Conservation (phyloP, 108 stramenopile species). For the Nitzschia sp. region DNA sequence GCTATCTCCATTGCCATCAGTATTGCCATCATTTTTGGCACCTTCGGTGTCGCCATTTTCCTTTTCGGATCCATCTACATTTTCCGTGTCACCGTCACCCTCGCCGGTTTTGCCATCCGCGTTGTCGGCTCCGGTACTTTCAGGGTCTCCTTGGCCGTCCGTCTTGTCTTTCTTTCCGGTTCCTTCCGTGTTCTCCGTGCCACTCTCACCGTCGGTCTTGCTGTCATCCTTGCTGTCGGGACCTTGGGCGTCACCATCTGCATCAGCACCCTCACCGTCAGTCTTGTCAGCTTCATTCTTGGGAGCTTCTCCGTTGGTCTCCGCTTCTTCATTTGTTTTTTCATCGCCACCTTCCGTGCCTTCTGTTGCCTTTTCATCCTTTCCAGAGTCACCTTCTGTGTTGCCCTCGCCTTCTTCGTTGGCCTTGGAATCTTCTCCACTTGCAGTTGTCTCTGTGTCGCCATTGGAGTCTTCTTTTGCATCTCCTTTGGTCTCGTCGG, state of each 20-base stretch:
- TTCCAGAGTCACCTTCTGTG: not conserved
- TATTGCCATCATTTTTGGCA: not conserved
- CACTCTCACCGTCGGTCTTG: not conserved
- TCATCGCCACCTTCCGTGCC: constrained; percentile 8
- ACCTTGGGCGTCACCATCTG: not conserved
- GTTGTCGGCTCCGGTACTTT: not conserved
- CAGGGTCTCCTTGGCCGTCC: not conserved
- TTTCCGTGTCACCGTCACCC: not conserved
- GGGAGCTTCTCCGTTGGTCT: not conserved
- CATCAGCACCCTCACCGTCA: not conserved
- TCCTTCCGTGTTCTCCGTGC: not conserved
- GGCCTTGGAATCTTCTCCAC: not conserved
- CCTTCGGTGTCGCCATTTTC: not conserved
- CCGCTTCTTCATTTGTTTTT: not conserved
- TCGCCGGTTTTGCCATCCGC: not conserved
- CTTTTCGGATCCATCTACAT: no score
- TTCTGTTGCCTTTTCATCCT: not conserved
- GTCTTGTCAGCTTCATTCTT: not conserved
- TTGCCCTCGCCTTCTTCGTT: not conserved
- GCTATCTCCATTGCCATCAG: not conserved
- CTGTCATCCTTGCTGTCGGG: not conserved
- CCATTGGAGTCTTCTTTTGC: not conserved
- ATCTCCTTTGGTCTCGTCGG: not conserved
- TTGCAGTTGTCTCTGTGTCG: not conserved
- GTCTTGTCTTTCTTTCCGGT: not conserved